Percentiles rank a stretch among this genome's conserved stretches.
Conservation (phyloP, 2,329 filamentous ascomycete genomes). For the Parasarocladium wereldwijsianum region DNA sequence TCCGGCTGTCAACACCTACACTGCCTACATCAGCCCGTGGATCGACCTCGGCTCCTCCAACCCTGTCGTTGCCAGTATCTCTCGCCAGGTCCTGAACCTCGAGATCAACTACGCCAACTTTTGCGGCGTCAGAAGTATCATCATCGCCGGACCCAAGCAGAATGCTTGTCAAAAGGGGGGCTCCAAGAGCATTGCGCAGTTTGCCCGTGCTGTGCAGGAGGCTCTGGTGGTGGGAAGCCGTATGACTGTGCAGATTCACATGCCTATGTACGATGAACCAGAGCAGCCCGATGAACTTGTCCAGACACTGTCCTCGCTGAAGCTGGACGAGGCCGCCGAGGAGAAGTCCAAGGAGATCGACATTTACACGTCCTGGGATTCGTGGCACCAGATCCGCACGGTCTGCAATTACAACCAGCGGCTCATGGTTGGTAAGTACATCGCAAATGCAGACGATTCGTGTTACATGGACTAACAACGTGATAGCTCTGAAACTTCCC, state of each 20-base stretch:
- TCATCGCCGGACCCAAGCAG: slow-evolving; percentile 64
- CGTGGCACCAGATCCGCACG: slow-evolving; percentile 78
- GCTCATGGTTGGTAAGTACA: slow-evolving; percentile 64
- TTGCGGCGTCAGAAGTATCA: slow-evolving; percentile 71
- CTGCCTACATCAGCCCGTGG: slow-evolving; percentile 78
- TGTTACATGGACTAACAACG: not conserved
- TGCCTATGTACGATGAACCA: slow-evolving; percentile 70
- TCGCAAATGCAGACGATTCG: not conserved
- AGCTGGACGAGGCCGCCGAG: slow-evolving; percentile 16
- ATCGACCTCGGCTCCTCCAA: slow-evolving; percentile 78
- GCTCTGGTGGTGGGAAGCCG: slow-evolving; percentile 60
- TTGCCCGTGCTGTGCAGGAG: slow-evolving; percentile 72
- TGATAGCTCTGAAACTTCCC: slow-evolving; percentile 40
- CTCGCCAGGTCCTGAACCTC: slow-evolving; percentile 75
- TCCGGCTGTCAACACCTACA: slow-evolving; percentile 54
- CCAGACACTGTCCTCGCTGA: slow-evolving; percentile 34
- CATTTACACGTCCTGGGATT: slow-evolving; percentile 75
- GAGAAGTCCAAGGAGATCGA: slow-evolving; percentile 38
- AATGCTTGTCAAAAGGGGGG: slow-evolving; percentile 38
- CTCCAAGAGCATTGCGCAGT: slow-evolving; percentile 50
- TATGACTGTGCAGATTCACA: slow-evolving; percentile 64
- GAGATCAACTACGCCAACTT: slow-evolving; percentile 94
- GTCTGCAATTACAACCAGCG: slow-evolving; percentile 73
- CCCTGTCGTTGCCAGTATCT: slow-evolving; percentile 71
- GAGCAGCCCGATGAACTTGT: slow-evolving; percentile 33